Evolutionary conservation across 768 basidiomycete species (phyloP).

Genomic region (Scleroderma citrinum): DNA sequence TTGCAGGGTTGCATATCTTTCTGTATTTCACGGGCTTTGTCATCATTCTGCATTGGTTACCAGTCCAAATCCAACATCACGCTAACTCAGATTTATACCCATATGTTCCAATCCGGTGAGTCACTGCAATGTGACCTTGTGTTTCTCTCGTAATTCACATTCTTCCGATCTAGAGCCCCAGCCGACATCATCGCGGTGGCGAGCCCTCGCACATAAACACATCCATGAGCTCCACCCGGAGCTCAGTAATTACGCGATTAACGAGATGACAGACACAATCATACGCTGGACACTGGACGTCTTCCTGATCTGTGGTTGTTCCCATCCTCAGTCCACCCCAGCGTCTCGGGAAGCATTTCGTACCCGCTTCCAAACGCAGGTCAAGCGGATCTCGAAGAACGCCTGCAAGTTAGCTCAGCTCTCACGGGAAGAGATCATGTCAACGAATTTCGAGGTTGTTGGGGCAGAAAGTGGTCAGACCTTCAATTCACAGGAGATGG

Average conservation of each 20-base stretch:
- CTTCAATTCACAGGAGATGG: conserved; percentile 49
- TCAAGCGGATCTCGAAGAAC: conserved; percentile 59
- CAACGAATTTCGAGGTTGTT: conserved; percentile 67
- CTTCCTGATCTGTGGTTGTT: conserved; percentile 56
- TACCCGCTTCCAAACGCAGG: conserved; percentile 50
- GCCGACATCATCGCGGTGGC: conserved; percentile 73
- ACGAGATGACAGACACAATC: conserved; percentile 70
- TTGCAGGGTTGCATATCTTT: conserved; percentile 65
- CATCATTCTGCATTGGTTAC: conserved; percentile 69
- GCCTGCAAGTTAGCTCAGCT: conserved; percentile 60
- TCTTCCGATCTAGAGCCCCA: conserved; percentile 50
- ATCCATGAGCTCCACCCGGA: conserved; percentile 65
- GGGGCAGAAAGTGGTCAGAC: conserved; percentile 48
- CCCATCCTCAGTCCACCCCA: conserved; percentile 32
- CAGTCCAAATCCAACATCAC: conserved; percentile 65
- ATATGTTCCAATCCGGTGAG: conserved; percentile 51
- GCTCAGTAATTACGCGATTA: conserved; percentile 57
- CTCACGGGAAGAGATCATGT: conserved; percentile 69
- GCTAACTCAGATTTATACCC: conserved; percentile 54
- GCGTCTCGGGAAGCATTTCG: conserved; percentile 39
- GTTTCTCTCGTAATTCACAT: conserved; percentile 10
- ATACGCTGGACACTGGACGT: conserved; percentile 68
- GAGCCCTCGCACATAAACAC: conserved; percentile 63
- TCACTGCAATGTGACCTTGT: conserved; percentile 3
- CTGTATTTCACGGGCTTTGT: conserved; percentile 61